Percentiles rank a stretch among this genome's conserved stretches.
These are phyloP conservation scores for Astrephomene gubernaculifera DNA, from an alignment of 139 green algal genomes.

Conservation along the genomic window DNA sequence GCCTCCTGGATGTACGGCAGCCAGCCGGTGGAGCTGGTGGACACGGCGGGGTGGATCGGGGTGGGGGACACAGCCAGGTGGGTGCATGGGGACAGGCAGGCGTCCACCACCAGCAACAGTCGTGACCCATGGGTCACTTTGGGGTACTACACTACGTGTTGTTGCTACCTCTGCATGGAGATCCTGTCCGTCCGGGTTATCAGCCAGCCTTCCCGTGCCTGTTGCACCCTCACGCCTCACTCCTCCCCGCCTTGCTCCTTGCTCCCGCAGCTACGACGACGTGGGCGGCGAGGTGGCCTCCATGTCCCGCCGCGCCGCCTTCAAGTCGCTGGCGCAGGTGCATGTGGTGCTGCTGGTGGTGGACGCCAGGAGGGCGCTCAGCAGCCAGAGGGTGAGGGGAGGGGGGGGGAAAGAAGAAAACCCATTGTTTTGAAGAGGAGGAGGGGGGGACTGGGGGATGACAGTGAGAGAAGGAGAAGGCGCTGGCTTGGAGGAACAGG, in stretches of 20 bases:
- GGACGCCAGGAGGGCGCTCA: slow-evolving; percentile 65
- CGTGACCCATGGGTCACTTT: background rate
- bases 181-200: background rate
- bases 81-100: no score
- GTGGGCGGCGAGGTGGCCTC: slow-evolving; percentile 62
- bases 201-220: background rate
- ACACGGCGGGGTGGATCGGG: slow-evolving; percentile 95
- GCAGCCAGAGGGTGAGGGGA: slow-evolving; percentile 27
- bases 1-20: slow-evolving; percentile 48
- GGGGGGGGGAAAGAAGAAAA: background rate
- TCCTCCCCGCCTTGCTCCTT: background rate
- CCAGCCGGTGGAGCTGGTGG: slow-evolving; percentile 77
- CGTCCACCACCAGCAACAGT: background rate
- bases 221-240: background rate
- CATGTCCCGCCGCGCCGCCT: slow-evolving; percentile 41
- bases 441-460: background rate
- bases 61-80: background rate
- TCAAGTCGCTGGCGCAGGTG: slow-evolving; percentile 65
- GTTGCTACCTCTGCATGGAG: background rate
- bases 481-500: background rate
- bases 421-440: no score
- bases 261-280: slow-evolving; percentile 61
- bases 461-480: background rate
- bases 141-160: background rate
- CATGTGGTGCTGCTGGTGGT: slow-evolving; percentile 93